A percentile compares a stretch with the other conserved stretches of the same genome.
Conservation (phyloP, 257 asterid genomes). For the Solanum chiquidenum region DNA sequence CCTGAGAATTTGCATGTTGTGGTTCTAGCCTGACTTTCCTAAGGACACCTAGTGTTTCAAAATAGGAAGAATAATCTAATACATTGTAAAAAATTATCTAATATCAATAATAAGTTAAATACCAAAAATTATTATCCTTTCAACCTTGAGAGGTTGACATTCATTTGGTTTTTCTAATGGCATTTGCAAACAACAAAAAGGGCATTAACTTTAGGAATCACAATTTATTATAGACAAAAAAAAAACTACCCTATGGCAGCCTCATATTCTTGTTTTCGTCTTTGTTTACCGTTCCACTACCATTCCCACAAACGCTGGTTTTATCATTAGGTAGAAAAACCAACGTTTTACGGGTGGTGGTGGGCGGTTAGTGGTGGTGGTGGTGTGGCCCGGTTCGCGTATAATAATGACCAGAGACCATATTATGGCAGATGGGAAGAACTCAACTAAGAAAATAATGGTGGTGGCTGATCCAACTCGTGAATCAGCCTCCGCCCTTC, state of each 20-base stretch:
- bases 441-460: slow-evolving; percentile 47
- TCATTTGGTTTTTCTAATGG: not conserved
- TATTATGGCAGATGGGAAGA: slow-evolving; percentile 24
- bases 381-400: not conserved
- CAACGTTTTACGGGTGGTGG: not conserved
- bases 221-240: not conserved
- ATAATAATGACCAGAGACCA: slow-evolving; percentile 9
- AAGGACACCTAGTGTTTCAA: not conserved
- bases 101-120: not conserved
- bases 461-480: slow-evolving; percentile 69
- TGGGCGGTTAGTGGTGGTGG: not conserved
- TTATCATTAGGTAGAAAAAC: not conserved
- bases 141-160: not conserved
- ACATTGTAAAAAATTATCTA: not conserved
- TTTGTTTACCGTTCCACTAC: not conserved
- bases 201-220: not conserved
- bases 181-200: not conserved
- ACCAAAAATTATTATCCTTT: not conserved
- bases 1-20: not conserved
- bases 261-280: slow-evolving; percentile 2
- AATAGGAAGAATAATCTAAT: not conserved
- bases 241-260: slow-evolving; percentile 1
- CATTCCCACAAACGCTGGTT: not conserved
- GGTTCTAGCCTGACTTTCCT: not conserved
- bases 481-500: slow-evolving; percentile 63